phyloP scores from a whole-genome alignment of 169 alveolate genomes.

The Neospora caninum region DNA sequence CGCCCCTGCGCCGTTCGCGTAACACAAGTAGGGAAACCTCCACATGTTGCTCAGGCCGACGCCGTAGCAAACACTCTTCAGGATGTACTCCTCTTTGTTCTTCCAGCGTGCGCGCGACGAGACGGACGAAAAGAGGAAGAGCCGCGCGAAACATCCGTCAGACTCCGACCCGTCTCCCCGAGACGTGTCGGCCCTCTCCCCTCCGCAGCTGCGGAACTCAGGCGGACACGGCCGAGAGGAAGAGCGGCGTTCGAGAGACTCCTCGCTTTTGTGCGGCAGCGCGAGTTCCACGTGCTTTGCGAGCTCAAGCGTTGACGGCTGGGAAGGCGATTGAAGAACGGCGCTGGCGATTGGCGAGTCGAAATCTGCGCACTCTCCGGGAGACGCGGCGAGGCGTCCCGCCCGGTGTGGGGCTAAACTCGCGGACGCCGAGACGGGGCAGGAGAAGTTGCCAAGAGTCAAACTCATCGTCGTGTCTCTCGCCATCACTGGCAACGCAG shows the following conservation, averaged over 20 bases:
- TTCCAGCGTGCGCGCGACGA: neutral
- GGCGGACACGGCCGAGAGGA: too few relatives aligned
- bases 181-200: neutral
- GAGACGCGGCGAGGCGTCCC: neutral
- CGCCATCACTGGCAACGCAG: neutral
- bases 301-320: too few relatives aligned
- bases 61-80: neutral
- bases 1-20: slow-evolving; percentile 40
- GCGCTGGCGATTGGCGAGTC: too few relatives aligned
- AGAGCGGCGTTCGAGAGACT: too few relatives aligned
- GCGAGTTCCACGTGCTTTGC: too few relatives aligned
- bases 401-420: too few relatives aligned
- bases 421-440: too few relatives aligned
- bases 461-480: neutral
- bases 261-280: too few relatives aligned
- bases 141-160: neutral
- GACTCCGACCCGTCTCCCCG: neutral
- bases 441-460: neutral
- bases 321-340: too few relatives aligned
- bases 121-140: neutral
- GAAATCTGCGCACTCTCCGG: too few relatives aligned
- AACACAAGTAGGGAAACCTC: slow-evolving; percentile 36
- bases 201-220: too few relatives aligned
- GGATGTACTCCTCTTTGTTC: neutral
- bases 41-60: slow-evolving; percentile 49